A percentile compares a stretch with the other conserved stretches of the same genome.
phyloP scores from a whole-genome alignment of 192 early-diverging fungal species.

The Chytriomyces sp. region DNA sequence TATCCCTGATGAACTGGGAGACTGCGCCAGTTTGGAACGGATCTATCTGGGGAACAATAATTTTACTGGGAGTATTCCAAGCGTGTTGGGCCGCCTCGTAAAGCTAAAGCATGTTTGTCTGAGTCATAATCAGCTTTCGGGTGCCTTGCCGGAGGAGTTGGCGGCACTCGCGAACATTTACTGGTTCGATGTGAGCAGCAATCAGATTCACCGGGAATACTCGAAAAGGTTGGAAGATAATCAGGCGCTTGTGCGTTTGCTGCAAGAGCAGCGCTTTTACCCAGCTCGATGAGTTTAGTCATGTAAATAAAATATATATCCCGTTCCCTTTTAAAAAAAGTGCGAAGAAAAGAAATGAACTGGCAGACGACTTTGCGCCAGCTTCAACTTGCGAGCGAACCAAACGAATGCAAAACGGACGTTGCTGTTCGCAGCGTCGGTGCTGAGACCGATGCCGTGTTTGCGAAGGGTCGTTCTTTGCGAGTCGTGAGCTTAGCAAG shows the following conservation, averaged over 20 bases:
- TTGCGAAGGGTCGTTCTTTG: too few relatives aligned
- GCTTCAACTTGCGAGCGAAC: too few relatives aligned
- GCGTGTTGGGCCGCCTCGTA: neutral
- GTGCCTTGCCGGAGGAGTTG: neutral
- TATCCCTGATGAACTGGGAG: neutral
- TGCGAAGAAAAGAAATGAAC: too few relatives aligned
- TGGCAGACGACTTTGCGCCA: too few relatives aligned
- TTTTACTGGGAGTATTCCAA: neutral
- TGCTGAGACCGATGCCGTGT: too few relatives aligned
- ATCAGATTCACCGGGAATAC: neutral
- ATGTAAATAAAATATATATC: neutral
- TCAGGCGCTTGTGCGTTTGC: neutral
- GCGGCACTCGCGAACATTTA: neutral
- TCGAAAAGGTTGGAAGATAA: constrained; percentile 2
- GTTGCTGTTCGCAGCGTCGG: too few relatives aligned
- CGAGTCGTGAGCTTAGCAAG: too few relatives aligned
- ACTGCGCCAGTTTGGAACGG: neutral
- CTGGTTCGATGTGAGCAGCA: neutral
- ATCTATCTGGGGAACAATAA: neutral
- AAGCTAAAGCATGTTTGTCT: neutral
- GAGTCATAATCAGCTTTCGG: neutral
- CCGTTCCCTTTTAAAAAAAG: too few relatives aligned
- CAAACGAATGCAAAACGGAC: too few relatives aligned
- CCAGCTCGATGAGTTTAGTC: neutral
- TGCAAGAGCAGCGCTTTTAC: neutral